Conservation (phyloP, 345 rosid species). For the Salix exigua region DNA sequence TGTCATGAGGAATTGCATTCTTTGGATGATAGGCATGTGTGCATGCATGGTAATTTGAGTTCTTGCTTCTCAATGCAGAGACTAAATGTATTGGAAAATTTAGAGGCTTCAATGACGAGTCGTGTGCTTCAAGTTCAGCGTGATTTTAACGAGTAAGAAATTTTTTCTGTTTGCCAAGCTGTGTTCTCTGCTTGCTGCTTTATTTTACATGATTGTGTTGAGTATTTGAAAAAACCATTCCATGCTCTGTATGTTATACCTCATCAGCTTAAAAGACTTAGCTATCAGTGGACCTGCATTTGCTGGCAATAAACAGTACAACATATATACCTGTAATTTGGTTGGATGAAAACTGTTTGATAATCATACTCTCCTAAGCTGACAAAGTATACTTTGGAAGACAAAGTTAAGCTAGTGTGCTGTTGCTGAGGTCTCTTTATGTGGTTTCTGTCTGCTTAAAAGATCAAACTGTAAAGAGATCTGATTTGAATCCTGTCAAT, state of each 20-base stretch:
- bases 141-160: constrained; percentile 84
- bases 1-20: background rate
- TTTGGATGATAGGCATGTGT: background rate
- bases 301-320: background rate
- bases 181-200: background rate
- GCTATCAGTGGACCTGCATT: background rate
- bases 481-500: background rate
- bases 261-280: background rate
- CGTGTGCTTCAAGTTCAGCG: constrained; percentile 54
- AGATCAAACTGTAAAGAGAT: background rate
- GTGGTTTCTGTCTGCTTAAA: background rate
- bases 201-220: constrained; percentile 1
- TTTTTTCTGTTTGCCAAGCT: constrained; percentile 2
- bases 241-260: background rate
- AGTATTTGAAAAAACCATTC: background rate
- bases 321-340: background rate
- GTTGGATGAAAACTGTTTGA: background rate
- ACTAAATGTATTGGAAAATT: constrained; percentile 67
- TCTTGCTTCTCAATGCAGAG: constrained; percentile 45
- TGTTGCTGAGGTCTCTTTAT: background rate
- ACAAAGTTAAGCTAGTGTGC: background rate
- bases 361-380: background rate
- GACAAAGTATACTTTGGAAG: background rate
- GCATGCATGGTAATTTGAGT: background rate
- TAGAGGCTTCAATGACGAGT: constrained; percentile 50